phyloP scores from a whole-genome alignment of 768 basidiomycete species.

The Sporobolomyces phaffii region DNA sequence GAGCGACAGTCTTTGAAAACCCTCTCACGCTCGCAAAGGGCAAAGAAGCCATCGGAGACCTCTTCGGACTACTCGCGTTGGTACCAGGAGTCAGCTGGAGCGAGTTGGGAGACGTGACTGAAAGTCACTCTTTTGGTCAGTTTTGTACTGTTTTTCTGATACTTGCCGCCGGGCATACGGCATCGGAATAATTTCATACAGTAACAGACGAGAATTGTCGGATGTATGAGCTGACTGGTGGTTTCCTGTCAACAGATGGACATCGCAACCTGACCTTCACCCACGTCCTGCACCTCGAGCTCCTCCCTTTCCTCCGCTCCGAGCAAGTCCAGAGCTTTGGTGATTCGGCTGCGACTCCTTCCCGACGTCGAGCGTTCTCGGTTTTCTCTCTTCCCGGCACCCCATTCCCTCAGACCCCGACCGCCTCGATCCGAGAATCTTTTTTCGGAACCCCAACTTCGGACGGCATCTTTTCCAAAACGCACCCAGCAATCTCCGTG shows the following conservation, averaged over 20 bases:
- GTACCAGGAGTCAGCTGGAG: conserved; percentile 33
- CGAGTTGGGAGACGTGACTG: conserved; percentile 34
- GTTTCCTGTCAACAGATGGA: conserved; percentile 54
- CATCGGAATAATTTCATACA: no score
- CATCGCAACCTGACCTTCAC: conserved; percentile 68
- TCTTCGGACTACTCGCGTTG: conserved; percentile 29
- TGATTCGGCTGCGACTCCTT: not conserved
- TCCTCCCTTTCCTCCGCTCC: conserved; percentile 55
- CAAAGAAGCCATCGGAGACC: conserved; percentile 13
- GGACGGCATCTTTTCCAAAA: conserved; percentile 15
- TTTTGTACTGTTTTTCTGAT: no score
- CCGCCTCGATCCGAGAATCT: conserved; percentile 12
- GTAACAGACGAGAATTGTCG: no score
- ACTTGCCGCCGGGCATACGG: no score
- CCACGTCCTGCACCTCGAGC: conserved; percentile 68
- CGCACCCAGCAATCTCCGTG: conserved; percentile 13
- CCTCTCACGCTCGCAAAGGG: conserved; percentile 31
- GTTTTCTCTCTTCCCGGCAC: conserved; percentile 33
- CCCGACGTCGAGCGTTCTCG: conserved; percentile 15
- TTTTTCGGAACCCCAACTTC: conserved; percentile 6
- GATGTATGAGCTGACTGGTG: no score
- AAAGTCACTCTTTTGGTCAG: conserved; percentile 16
- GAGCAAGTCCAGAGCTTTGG: conserved; percentile 52
- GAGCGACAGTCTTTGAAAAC: conserved; percentile 30
- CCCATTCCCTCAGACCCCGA: conserved; percentile 27